Conservation (phyloP, 352 stramenopile species). For the Phytopythium chamaehyphon region DNA sequence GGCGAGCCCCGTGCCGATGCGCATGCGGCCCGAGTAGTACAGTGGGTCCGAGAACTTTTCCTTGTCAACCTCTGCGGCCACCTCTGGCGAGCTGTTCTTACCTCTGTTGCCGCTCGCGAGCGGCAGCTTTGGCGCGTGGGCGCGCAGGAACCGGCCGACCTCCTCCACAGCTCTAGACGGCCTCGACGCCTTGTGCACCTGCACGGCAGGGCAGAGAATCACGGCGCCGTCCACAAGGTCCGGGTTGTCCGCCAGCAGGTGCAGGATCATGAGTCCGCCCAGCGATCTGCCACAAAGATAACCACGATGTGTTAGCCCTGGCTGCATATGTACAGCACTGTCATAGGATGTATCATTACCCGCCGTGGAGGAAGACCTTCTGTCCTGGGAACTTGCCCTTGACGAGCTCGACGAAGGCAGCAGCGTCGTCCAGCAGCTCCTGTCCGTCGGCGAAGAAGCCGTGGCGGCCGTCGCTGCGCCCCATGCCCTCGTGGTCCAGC, state of each 20-base stretch:
- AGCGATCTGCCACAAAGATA: slow-evolving; percentile 41
- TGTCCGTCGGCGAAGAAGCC: slow-evolving; percentile 68
- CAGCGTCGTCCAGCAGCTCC: slow-evolving; percentile 61
- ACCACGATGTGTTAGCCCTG: slow-evolving; percentile 1
- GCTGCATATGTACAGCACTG: no score
- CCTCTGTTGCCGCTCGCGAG: slow-evolving; percentile 50
- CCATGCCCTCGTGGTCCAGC: slow-evolving; percentile 74
- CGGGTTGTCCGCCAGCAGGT: slow-evolving; percentile 44
- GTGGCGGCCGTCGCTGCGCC: slow-evolving; percentile 67
- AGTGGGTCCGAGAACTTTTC: slow-evolving; percentile 58
- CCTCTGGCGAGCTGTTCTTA: slow-evolving; percentile 58
- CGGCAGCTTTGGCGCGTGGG: slow-evolving; percentile 61
- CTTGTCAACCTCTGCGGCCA: slow-evolving; percentile 45
- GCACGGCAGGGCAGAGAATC: slow-evolving; percentile 60
- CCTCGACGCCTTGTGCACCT: slow-evolving; percentile 56
- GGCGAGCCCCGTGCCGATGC: slow-evolving; percentile 67
- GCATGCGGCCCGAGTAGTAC: slow-evolving; percentile 71
- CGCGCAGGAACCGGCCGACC: slow-evolving; percentile 48
- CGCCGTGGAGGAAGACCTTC: slow-evolving; percentile 72
- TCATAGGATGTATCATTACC: no score
- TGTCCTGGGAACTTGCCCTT: slow-evolving; percentile 55
- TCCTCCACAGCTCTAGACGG: slow-evolving; percentile 40
- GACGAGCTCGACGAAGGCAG: slow-evolving; percentile 49
- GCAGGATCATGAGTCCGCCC: slow-evolving; percentile 59
- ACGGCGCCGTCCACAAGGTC: slow-evolving; percentile 64